Evolutionary conservation across 208 protist genomes (phyloP).

Genomic region (Leishmania arabica): DNA sequence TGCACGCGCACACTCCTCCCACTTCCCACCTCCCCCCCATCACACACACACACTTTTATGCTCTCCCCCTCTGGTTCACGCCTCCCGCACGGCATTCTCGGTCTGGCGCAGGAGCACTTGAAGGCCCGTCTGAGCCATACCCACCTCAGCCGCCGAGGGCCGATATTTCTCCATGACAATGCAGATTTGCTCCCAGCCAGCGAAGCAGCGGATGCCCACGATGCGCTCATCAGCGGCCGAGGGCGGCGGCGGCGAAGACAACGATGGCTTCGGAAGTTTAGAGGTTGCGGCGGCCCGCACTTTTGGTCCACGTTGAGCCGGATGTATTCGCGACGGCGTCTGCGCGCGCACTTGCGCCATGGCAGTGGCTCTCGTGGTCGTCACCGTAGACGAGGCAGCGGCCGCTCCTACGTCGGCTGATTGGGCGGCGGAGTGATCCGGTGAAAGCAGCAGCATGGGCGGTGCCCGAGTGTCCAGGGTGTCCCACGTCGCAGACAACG

Average conservation of each 20-base stretch:
- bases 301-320: neutral
- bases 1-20: neutral
- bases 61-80: neutral
- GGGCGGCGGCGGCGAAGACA: neutral
- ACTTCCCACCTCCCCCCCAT: neutral
- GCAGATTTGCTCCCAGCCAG: conserved; percentile 57
- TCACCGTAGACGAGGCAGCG: neutral
- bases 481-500: neutral
- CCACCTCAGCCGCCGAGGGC: conserved; percentile 38
- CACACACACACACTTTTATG: neutral
- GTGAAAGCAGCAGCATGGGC: neutral
- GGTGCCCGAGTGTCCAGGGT: too few species aligned
- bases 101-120: conserved; percentile 18
- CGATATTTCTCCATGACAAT: conserved; percentile 52
- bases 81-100: neutral
- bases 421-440: neutral
- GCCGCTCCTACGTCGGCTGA: neutral
- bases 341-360: neutral
- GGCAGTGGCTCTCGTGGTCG: neutral
- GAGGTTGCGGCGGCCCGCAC: neutral
- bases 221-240: conserved; percentile 4
- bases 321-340: neutral
- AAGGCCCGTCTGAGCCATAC: conserved; percentile 39
- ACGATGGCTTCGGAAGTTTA: neutral
- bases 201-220: conserved; percentile 51